These are phyloP conservation scores for Potentilla sterilis DNA, from an alignment of 306 rosid species.

Conservation along the genomic window DNA sequence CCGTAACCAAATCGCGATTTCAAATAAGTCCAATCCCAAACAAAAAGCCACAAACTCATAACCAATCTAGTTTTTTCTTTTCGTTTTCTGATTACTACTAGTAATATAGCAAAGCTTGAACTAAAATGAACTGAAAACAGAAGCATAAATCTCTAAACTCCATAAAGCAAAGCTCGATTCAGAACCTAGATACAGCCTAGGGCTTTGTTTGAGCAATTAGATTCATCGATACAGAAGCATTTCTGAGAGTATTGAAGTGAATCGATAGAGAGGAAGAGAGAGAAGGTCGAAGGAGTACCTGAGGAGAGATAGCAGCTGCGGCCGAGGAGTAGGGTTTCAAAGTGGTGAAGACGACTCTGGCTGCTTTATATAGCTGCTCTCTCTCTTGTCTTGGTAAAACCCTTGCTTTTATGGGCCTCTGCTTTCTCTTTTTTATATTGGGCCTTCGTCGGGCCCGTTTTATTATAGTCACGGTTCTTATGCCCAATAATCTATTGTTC, in stretches of 20 bases:
- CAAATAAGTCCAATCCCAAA: background rate
- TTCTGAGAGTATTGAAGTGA: background rate
- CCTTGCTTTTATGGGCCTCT: background rate
- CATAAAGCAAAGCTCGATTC: background rate
- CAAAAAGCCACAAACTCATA: background rate
- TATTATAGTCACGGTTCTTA: background rate
- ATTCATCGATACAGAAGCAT: background rate
- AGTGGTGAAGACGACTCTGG: background rate
- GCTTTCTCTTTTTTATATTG: background rate
- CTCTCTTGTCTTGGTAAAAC: background rate
- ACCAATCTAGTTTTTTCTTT: background rate
- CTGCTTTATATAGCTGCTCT: constrained; percentile 9
- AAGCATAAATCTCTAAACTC: background rate
- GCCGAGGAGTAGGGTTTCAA: constrained; percentile 42
- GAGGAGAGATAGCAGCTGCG: constrained; percentile 22
- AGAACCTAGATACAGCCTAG: background rate
- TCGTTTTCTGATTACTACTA: background rate
- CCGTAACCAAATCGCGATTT: background rate
- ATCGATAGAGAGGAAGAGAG: background rate
- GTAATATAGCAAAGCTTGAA: background rate
- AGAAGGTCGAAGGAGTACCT: constrained; percentile 6
- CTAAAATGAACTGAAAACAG: background rate
- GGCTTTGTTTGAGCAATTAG: background rate
- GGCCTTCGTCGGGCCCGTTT: background rate
- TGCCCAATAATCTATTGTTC: no score